Base-by-base conservation (phyloP, 257 asterid species). In the Echites panduratus region DNA sequence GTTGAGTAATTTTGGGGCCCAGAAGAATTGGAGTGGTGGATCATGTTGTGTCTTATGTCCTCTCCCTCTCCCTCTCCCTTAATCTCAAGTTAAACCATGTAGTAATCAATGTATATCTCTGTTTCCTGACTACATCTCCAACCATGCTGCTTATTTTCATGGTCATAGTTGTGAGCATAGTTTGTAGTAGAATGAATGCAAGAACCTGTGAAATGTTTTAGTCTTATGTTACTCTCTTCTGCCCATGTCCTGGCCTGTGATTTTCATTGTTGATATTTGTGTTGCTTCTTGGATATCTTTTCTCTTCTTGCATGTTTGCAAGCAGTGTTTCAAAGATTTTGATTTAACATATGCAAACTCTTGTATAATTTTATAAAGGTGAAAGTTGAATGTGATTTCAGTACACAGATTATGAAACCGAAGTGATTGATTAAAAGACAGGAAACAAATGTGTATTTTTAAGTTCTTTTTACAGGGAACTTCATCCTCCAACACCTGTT, bases 1-100 rank as follows among this genome's bases (percentile, higher is more conserved):
- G n/a, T n/a, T n/a, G n/a, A n/a, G n/a, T 52, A 44, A 27, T 63
- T 47, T 43, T 14, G 66, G 75, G 40, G 52, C 50, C 59, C 73
- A 44, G 76, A 61, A 53, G 68, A 44, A 59, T 27, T 71, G 68
- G 41, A 63, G 70, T 61, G 44, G 73, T 73, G 64, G 65, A 29
- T 70, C 67, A 32, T 58, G 17, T 62, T 71, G 40, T 79, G 54
- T 64, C 17, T 7, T 43, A 48, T 54, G 52, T 61, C n/a, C n/a
- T n/a, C n/a, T n/a, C n/a, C n/a, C n/a, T n/a, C n/a, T n/a, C n/a
- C 66, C 40, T 63, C 44, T 35, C 72, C 79, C 62, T 22, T 54
- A n/a, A 70, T 41, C n/a, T 71, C 40, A 70, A 38, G 19, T 58
- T 27, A 12, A 59, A 53, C 69, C 65, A 74, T 49, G 72, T 64